A percentile compares a stretch with the other conserved stretches of the same genome.
These are phyloP conservation scores for Coriolopsis trogii DNA, from an alignment of 1,284 basidiomycete genomes.

Conservation along the genomic window DNA sequence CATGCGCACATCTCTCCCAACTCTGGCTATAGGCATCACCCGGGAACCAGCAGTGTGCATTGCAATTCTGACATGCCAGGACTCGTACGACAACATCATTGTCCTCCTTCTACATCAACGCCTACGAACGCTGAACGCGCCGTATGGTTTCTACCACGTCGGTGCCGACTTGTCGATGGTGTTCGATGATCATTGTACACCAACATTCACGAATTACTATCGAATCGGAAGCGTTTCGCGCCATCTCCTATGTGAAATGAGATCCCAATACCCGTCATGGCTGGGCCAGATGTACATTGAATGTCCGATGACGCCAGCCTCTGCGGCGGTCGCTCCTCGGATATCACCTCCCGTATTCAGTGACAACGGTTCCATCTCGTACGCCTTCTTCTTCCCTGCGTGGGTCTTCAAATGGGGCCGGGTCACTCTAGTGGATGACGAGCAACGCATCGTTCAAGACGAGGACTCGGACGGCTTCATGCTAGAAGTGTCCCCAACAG, in stretches of 20 bases:
- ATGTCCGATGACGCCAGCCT: neutral
- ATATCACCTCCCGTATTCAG: neutral
- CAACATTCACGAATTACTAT: too few relatives aligned
- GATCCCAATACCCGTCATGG: neutral
- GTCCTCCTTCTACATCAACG: conserved; percentile 3
- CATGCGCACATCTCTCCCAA: neutral
- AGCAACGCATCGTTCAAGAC: neutral
- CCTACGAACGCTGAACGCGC: neutral
- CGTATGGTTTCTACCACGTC: neutral
- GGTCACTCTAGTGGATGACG: neutral
- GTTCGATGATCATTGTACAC: too few relatives aligned
- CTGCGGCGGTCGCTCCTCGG: neutral
- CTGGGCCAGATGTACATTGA: neutral
- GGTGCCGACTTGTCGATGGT: neutral
- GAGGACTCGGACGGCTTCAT: neutral
- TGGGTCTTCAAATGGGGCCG: conserved; percentile 1
- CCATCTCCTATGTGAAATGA: neutral
- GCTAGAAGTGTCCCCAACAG: neutral
- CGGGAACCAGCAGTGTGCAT: neutral
- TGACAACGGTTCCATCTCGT: neutral
- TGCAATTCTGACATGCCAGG: conserved; percentile 3
- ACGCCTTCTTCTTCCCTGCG: conserved; percentile 7
- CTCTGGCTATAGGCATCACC: neutral
- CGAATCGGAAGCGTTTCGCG: neutral
- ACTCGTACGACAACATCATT: neutral